Percentiles rank a stretch among this genome's conserved stretches.
phyloP scores from a whole-genome alignment of 1,284 basidiomycete species.

The Ganoderma boninense region DNA sequence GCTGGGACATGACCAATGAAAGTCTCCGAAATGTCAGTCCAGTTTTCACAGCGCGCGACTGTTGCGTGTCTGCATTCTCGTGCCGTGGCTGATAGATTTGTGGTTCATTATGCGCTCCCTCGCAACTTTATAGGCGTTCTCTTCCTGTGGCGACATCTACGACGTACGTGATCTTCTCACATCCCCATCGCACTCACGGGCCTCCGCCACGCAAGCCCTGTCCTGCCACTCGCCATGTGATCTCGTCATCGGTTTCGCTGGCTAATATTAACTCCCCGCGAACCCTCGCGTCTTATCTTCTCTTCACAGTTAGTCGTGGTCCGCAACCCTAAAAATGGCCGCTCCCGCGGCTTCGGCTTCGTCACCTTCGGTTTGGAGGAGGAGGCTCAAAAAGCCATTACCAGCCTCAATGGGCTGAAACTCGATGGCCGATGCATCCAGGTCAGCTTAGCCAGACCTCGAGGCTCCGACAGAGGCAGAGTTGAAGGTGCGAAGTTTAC shows the following conservation, averaged over 20 bases:
- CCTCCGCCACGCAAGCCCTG: conserved; percentile 25
- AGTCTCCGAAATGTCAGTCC: conserved; percentile 84
- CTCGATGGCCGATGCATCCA: conserved; percentile 94
- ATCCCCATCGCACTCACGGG: conserved; percentile 19
- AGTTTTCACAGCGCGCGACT: conserved; percentile 47
- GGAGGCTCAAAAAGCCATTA: conserved; percentile 87
- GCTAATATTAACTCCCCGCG: conserved; percentile 30
- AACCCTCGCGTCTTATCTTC: conserved; percentile 9
- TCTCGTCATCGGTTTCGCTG: conserved; percentile 14
- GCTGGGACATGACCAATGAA: conserved; percentile 95
- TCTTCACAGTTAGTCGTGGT: conserved; percentile 88
- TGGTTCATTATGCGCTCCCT: conserved; percentile 36
- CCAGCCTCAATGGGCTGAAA: conserved; percentile 87
- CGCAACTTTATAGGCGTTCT: conserved; percentile 75
- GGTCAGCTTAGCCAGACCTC: conserved; percentile 94
- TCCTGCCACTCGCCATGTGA: conserved; percentile 27
- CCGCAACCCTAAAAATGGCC: conserved; percentile 97
- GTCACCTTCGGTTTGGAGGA: no score
- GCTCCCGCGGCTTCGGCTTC: conserved; percentile 87
- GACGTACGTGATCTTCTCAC: conserved; percentile 70
- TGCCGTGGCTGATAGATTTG: conserved; percentile 43
- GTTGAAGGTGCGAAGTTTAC: conserved; percentile 31
- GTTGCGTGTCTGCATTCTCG: conserved; percentile 43
- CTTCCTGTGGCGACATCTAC: conserved; percentile 69
- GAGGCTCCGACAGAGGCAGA: conserved; percentile 59